Percentiles rank a stretch among this genome's conserved stretches.
These are phyloP conservation scores for Penicillium egyptiacum DNA, from an alignment of 495 filamentous ascomycete species.

Conservation along the genomic window DNA sequence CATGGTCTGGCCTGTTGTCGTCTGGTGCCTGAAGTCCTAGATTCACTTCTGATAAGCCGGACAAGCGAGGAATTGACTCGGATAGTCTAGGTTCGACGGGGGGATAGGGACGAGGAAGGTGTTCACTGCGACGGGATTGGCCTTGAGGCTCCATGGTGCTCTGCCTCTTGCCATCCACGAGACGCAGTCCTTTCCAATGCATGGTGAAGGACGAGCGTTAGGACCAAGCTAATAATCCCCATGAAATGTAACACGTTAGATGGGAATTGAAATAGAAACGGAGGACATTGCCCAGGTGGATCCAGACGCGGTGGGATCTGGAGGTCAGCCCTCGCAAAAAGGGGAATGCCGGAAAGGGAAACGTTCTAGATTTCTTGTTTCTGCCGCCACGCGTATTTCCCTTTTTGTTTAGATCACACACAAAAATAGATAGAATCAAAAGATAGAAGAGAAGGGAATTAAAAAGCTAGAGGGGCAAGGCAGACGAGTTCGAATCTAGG, in stretches of 20 bases:
- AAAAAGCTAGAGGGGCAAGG: constrained; percentile 19
- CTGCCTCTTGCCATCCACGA: constrained; percentile 44
- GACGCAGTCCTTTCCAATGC: constrained; percentile 50
- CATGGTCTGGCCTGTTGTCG: constrained; percentile 17
- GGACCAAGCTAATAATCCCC: constrained; percentile 1
- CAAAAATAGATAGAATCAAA: not conserved
- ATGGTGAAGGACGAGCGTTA: constrained; percentile 28
- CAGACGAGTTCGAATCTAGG: constrained; percentile 15
- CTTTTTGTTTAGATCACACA: not conserved
- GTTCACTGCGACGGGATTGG: constrained; percentile 44
- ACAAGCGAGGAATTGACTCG: constrained; percentile 40
- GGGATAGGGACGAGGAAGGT: constrained; percentile 41
- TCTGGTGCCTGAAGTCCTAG: constrained; percentile 17
- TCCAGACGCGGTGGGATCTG: constrained; percentile 32
- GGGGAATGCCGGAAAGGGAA: constrained; percentile 29
- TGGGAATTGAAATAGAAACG: constrained; percentile 2
- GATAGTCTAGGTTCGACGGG: constrained; percentile 40
- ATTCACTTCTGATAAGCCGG: constrained; percentile 20
- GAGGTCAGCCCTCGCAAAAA: constrained; percentile 33
- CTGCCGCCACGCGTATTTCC: constrained; percentile 1
- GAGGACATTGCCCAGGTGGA: constrained; percentile 24
- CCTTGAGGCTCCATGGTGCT: constrained; percentile 35
- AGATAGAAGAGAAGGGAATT: constrained; percentile 2
- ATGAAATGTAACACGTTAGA: not conserved
- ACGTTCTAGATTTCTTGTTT: constrained; percentile 11